Evolutionary conservation across 2,329 filamentous ascomycete genomes (phyloP).

Genomic region (Aulographum hederae): DNA sequence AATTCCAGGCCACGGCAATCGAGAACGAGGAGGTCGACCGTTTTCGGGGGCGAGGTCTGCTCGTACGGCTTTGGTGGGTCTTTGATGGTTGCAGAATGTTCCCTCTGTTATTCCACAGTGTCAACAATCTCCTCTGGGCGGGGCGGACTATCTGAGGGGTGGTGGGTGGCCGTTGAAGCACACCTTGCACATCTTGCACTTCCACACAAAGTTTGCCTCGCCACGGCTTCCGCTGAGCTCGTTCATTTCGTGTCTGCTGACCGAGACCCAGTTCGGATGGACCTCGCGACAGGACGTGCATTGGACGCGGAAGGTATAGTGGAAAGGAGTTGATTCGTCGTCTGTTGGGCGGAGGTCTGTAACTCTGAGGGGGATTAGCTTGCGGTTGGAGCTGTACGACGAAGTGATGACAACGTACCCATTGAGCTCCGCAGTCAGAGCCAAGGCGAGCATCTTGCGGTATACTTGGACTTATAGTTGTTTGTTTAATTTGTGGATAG

Average conservation of each 20-base stretch:
- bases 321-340: conserved; percentile 66
- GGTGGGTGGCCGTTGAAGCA: conserved; percentile 5
- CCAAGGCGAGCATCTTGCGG: conserved; percentile 43
- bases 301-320: conserved; percentile 95
- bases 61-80: conserved; percentile 50
- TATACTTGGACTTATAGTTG: conserved; percentile 5
- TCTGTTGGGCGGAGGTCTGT: conserved; percentile 78
- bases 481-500: not conserved
- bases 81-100: conserved; percentile 73
- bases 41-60: conserved; percentile 51
- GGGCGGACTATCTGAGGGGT: conserved; percentile 5
- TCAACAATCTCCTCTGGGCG: too few relatives aligned
- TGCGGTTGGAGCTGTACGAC: conserved; percentile 1
- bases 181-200: conserved; percentile 95
- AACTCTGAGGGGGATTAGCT: conserved; percentile 41
- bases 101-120: conserved; percentile 43
- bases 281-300: conserved; percentile 93
- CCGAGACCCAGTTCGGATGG: conserved; percentile 69
- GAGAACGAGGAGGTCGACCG: conserved; percentile 68
- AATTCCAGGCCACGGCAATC: conserved; percentile 93
- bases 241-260: conserved; percentile 76
- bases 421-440: conserved; percentile 47
- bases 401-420: conserved; percentile 32
- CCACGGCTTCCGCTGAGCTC: conserved; percentile 86
- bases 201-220: conserved; percentile 99